Conservation (phyloP, 2,329 filamentous ascomycete genomes). For the Lecanicillium sp. region DNA sequence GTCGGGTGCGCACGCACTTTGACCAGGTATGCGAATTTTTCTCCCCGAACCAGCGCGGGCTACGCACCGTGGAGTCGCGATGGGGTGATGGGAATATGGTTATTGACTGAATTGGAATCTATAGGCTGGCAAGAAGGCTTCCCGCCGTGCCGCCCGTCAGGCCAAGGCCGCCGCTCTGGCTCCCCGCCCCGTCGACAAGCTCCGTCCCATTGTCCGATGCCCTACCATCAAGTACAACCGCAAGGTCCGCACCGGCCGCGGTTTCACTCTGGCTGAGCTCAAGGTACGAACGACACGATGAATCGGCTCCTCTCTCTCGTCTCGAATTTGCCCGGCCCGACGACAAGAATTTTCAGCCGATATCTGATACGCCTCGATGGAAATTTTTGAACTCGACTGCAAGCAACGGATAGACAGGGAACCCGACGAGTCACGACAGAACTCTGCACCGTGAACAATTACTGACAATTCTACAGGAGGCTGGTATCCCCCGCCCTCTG, state of each 20-base stretch:
- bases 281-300: slow-evolving; percentile 62
- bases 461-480: slow-evolving; percentile 61
- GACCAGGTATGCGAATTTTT: slow-evolving; percentile 73
- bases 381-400: background rate
- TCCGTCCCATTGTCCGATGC: slow-evolving; percentile 95
- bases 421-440: no score
- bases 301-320: background rate
- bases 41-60: slow-evolving; percentile 6
- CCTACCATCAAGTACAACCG: slow-evolving; percentile 99
- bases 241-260: slow-evolving; percentile 90
- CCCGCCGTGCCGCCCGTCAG: slow-evolving; percentile 83
- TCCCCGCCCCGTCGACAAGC: slow-evolving; percentile 93
- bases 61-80: slow-evolving; percentile 8
- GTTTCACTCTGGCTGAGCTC: slow-evolving; percentile 95
- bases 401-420: no score
- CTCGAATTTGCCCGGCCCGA: background rate
- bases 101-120: slow-evolving; percentile 30
- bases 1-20: slow-evolving; percentile 98
- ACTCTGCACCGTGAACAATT: background rate
- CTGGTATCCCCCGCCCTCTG: slow-evolving; percentile 88
- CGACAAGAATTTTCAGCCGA: background rate
- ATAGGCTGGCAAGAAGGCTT: slow-evolving; percentile 92
- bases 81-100: slow-evolving; percentile 18
- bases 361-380: slow-evolving; percentile 1
- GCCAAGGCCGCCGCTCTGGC: slow-evolving; percentile 93